These are phyloP conservation scores for Hydnomerulius pinastri DNA, from an alignment of 768 basidiomycete genomes.

Conservation along the genomic window DNA sequence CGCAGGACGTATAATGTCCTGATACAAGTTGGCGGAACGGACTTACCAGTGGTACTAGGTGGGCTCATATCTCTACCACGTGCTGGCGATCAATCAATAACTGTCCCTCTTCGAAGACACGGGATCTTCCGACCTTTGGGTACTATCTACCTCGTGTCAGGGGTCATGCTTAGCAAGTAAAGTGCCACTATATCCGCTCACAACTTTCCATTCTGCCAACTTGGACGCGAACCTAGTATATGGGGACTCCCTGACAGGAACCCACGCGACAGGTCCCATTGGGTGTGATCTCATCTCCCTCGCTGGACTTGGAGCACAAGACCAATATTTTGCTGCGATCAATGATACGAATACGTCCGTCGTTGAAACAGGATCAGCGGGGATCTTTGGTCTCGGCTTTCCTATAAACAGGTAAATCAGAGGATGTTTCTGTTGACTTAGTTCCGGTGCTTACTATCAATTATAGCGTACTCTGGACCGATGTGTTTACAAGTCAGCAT, in stretches of 20 bases:
- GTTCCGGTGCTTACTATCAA: background rate
- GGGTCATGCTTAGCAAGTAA: slow-evolving; percentile 38
- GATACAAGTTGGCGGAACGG: slow-evolving; percentile 53
- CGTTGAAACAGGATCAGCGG: slow-evolving; percentile 53
- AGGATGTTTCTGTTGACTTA: background rate
- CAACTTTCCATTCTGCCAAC: slow-evolving; percentile 47
- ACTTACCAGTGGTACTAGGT: slow-evolving; percentile 65
- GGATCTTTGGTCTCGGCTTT: slow-evolving; percentile 77
- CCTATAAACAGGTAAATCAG: slow-evolving; percentile 62
- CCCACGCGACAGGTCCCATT: slow-evolving; percentile 63
- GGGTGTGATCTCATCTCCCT: slow-evolving; percentile 59
- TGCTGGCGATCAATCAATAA: background rate
- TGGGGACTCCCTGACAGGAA: slow-evolving; percentile 73
- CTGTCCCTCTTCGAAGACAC: slow-evolving; percentile 49
- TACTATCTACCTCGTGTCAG: slow-evolving; percentile 58
- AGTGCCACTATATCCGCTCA: slow-evolving; percentile 50
- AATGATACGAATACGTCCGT: slow-evolving; percentile 70
- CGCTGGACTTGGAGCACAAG: slow-evolving; percentile 48
- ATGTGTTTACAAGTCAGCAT: slow-evolving; percentile 32
- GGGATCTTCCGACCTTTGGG: slow-evolving; percentile 80
- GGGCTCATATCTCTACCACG: slow-evolving; percentile 7
- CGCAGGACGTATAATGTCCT: slow-evolving; percentile 65
- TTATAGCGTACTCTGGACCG: slow-evolving; percentile 48
- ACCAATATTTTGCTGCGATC: slow-evolving; percentile 67
- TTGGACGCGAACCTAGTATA: slow-evolving; percentile 56